Conservation (phyloP, 305 asterid genomes). For the Fraxinus nigra region DNA sequence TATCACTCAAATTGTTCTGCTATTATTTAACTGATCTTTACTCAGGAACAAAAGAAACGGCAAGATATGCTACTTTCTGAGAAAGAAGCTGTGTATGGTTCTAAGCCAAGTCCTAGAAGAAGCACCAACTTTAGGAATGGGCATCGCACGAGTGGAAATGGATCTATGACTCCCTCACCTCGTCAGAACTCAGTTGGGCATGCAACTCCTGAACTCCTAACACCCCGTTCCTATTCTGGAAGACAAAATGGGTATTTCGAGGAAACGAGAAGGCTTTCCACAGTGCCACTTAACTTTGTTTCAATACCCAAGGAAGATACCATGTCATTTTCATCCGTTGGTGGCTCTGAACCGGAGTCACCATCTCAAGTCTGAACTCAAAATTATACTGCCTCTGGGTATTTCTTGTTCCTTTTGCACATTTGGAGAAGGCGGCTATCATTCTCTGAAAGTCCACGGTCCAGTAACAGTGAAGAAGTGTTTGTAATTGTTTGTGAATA, state of each 20-base stretch:
- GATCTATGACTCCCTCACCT: slow-evolving; percentile 83
- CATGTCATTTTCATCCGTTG: slow-evolving; percentile 76
- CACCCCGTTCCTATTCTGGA: slow-evolving; percentile 82
- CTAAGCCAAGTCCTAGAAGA: slow-evolving; percentile 88
- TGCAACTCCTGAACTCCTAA: slow-evolving; percentile 59
- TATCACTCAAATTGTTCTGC: slow-evolving; percentile 17
- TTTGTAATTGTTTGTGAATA: background rate
- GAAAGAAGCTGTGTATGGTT: slow-evolving; percentile 79
- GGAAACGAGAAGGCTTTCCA: slow-evolving; percentile 78
- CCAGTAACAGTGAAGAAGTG: background rate
- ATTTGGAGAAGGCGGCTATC: background rate
- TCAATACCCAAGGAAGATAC: slow-evolving; percentile 80
- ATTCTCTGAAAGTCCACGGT: background rate
- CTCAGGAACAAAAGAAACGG: slow-evolving; percentile 82
- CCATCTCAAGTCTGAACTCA: slow-evolving; percentile 54
- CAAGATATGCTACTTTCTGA: slow-evolving; percentile 75
- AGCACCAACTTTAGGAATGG: slow-evolving; percentile 70
- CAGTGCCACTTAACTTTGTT: slow-evolving; percentile 71
- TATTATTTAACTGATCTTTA: slow-evolving; percentile 6
- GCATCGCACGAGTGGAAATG: slow-evolving; percentile 52
- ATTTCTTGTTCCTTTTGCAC: background rate
- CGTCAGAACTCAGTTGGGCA: slow-evolving; percentile 72
- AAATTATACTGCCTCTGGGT: background rate
- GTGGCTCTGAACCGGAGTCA: slow-evolving; percentile 88
- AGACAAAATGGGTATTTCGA: slow-evolving; percentile 63